A percentile compares a stretch with the other conserved stretches of the same genome.
Conservation (phyloP, 805 yeast genomes). For the Pichia membranifaciens region DNA sequence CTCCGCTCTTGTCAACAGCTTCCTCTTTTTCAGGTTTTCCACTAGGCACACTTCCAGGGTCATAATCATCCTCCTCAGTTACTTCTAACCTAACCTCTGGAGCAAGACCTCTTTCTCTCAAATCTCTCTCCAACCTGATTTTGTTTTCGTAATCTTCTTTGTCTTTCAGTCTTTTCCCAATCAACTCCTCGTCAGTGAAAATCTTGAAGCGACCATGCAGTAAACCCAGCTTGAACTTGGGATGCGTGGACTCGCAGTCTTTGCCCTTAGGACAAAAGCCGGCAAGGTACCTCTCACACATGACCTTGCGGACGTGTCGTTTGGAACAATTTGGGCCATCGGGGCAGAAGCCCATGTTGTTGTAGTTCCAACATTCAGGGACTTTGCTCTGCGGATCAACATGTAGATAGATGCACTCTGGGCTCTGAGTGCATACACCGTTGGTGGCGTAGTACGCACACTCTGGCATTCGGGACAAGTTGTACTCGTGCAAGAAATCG, state of each 20-base stretch:
- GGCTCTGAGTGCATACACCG: conserved; percentile 85
- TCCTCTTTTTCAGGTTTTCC: too few relatives aligned
- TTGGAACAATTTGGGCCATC: conserved; percentile 82
- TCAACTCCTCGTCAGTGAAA: conserved; percentile 36
- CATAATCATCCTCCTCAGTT: neutral
- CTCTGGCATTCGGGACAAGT: conserved; percentile 92
- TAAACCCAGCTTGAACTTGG: conserved; percentile 51
- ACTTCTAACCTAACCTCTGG: neutral
- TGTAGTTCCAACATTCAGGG: conserved; percentile 79
- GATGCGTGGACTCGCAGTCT: conserved; percentile 76
- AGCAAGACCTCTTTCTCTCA: neutral
- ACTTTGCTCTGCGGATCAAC: conserved; percentile 83
- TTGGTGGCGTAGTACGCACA: conserved; percentile 80
- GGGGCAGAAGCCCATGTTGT: conserved; percentile 82
- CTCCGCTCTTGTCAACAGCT: too few relatives aligned
- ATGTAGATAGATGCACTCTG: conserved; percentile 90
- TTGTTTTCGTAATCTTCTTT: conserved; percentile 8
- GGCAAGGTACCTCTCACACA: conserved; percentile 75
- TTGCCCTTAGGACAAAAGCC: conserved; percentile 94
- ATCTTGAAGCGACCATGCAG: conserved; percentile 42
- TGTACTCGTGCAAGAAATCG: conserved; percentile 93
- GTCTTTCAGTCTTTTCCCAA: conserved; percentile 22
- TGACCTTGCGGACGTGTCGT: conserved; percentile 68
- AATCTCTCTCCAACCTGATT: conserved; percentile 6
- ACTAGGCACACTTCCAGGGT: conserved; percentile 40